These are phyloP conservation scores for Skeletonema potamos DNA, from an alignment of 108 stramenopile species.

Conservation along the genomic window DNA sequence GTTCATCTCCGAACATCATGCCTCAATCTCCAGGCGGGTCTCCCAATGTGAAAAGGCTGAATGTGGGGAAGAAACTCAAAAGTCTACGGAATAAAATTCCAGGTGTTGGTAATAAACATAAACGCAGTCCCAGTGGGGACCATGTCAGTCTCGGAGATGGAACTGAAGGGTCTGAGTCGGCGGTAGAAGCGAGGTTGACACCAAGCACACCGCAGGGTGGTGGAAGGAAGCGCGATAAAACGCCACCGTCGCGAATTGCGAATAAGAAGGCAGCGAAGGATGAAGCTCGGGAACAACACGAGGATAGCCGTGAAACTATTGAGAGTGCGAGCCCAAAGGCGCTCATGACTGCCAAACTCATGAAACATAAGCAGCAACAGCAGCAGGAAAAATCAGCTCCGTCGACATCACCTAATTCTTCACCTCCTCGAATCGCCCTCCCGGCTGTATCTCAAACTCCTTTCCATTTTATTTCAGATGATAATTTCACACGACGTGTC, in stretches of 20 bases:
- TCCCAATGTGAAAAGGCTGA: not conserved
- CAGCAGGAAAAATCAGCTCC: not conserved
- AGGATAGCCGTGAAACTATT: not conserved
- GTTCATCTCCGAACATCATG: not conserved
- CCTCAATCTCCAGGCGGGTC: not conserved
- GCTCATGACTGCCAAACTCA: not conserved
- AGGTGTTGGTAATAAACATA: not conserved
- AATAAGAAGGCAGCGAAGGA: not conserved
- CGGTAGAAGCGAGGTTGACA: not conserved
- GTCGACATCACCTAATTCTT: not conserved
- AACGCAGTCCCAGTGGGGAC: not conserved
- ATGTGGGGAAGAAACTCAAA: not conserved
- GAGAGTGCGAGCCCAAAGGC: not conserved
- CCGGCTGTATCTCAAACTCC: not conserved
- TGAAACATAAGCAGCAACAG: not conserved
- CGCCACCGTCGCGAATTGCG: not conserved
- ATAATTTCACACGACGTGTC: constrained; percentile 57
- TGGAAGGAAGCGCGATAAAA: not conserved
- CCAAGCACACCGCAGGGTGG: not conserved
- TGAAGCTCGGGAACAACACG: not conserved
- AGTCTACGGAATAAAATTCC: not conserved
- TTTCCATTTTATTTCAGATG: constrained; percentile 39
- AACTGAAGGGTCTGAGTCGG: not conserved
- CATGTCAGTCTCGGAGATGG: not conserved
- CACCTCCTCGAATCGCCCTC: not conserved